Evolutionary conservation across 176 grass and related monocot species (phyloP).

Genomic region (Alopecurus myosuroides): DNA sequence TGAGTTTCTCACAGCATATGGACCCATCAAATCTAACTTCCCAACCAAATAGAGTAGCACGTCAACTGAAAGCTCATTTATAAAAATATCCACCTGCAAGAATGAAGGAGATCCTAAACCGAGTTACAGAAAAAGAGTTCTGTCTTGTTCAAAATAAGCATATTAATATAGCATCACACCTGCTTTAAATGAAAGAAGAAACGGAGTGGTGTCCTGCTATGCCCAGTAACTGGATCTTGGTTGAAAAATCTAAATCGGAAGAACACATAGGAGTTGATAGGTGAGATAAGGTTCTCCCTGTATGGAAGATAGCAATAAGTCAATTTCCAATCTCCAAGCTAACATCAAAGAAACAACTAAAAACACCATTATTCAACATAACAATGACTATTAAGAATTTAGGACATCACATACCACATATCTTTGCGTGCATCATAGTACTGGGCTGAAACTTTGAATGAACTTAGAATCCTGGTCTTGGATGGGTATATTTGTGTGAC

Average conservation of each 20-base stretch:
- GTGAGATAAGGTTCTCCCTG: conserved; percentile 74
- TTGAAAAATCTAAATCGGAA: conserved; percentile 50
- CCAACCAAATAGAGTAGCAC: conserved; percentile 72
- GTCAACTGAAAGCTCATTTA: conserved; percentile 74
- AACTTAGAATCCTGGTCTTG: conserved; percentile 70
- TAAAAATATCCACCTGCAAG: conserved; percentile 73
- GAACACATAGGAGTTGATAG: conserved; percentile 58
- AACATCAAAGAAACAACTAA: conserved; percentile 13
- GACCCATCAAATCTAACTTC: conserved; percentile 68
- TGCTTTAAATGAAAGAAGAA: conserved; percentile 64
- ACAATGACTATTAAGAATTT: background rate
- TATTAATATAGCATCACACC: conserved; percentile 30
- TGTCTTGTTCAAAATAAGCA: conserved; percentile 9
- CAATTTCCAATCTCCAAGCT: conserved; percentile 9
- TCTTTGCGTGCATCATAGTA: conserved; percentile 61
- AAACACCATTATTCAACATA: conserved; percentile 4
- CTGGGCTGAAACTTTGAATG: conserved; percentile 52
- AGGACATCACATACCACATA: conserved; percentile 54
- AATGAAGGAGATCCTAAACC: conserved; percentile 16
- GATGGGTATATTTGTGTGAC: conserved; percentile 50
- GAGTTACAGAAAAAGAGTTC: conserved; percentile 2
- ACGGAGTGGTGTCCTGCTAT: conserved; percentile 27
- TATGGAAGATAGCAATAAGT: conserved; percentile 35
- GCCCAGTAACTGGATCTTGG: conserved; percentile 26
- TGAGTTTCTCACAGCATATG: conserved; percentile 74